These are phyloP conservation scores for Aspergillus avenaceus DNA, from an alignment of 495 filamentous ascomycete species.

Conservation along the genomic window DNA sequence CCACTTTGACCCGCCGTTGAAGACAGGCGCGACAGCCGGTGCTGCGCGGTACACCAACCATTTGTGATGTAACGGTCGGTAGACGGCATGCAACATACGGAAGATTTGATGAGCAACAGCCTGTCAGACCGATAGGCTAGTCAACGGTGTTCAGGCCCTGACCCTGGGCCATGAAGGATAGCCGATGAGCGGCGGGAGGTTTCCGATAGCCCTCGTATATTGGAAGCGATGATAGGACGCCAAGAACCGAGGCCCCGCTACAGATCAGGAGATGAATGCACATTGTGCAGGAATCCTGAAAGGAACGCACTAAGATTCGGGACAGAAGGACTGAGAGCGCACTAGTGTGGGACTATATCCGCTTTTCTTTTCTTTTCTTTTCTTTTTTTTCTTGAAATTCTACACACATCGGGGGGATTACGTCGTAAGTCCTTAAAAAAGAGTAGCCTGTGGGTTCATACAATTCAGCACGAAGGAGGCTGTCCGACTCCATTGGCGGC, in stretches of 20 bases:
- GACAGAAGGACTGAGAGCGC: background rate
- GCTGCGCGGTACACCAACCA: conserved; percentile 40
- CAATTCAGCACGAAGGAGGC: too few species aligned
- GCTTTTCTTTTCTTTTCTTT: too few species aligned
- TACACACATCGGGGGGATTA: too few species aligned
- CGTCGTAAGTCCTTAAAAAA: too few species aligned
- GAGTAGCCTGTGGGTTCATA: too few species aligned
- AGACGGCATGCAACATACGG: background rate
- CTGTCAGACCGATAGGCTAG: background rate
- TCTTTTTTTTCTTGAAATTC: too few species aligned
- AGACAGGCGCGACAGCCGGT: conserved; percentile 36
- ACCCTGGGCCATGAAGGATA: background rate
- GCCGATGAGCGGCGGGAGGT: background rate
- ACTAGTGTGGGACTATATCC: background rate
- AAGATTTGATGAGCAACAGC: background rate
- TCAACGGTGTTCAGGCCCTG: background rate
- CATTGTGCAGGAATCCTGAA: background rate
- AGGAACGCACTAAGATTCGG: background rate
- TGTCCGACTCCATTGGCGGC: too few species aligned
- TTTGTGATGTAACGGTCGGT: conserved; percentile 1
- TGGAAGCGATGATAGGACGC: background rate
- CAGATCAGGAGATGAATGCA: background rate
- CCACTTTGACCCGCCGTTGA: conserved; percentile 29
- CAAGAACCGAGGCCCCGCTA: background rate
- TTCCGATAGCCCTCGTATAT: background rate